Conservation (phyloP, 2,329 filamentous ascomycete species). For the Orbilia blumenaviensis region DNA sequence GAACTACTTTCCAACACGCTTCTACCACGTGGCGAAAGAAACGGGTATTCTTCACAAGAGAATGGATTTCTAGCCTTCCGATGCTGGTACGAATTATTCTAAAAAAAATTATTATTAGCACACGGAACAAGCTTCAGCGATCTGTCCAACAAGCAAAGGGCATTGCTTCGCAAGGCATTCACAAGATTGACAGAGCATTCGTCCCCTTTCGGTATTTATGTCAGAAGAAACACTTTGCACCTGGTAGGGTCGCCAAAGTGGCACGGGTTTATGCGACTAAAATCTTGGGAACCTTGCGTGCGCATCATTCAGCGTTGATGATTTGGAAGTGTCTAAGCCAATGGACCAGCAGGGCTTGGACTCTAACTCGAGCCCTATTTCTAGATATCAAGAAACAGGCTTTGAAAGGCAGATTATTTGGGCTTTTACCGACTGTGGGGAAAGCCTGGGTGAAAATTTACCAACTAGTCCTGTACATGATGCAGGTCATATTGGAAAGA, state of each 20-base stretch:
- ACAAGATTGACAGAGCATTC: neutral
- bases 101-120: neutral
- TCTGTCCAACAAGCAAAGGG: neutral
- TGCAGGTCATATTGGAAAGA: neutral
- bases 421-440: neutral
- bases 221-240: neutral
- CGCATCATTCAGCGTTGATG: neutral
- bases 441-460: neutral
- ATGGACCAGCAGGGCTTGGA: neutral
- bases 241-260: neutral
- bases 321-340: neutral
- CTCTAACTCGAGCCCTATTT: neutral
- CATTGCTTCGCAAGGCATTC: neutral
- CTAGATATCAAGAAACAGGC: neutral
- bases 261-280: neutral
- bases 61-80: neutral
- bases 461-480: neutral
- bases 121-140: neutral
- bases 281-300: neutral
- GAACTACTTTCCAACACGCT: neutral
- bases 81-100: neutral
- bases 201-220: neutral
- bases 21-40: neutral
- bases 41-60: neutral
- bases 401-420: neutral